Conservation (phyloP, 331 rosid species). For the Telfairia occidentalis region DNA sequence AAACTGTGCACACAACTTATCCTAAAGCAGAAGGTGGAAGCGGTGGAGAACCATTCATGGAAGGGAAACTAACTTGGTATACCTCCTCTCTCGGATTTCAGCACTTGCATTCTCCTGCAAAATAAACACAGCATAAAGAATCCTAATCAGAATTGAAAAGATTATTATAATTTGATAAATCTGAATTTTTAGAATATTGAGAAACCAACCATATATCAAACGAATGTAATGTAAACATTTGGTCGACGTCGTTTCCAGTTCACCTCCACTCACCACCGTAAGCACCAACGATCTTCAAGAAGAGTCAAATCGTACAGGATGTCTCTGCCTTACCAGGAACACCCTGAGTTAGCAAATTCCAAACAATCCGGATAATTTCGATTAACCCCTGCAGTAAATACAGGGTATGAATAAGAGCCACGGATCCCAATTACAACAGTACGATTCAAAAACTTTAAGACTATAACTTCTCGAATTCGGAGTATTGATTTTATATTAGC, state of each 20-base stretch:
- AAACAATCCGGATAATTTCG: not conserved
- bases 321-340: not conserved
- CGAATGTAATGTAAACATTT: not conserved
- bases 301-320: not conserved
- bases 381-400: not conserved
- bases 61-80: not conserved
- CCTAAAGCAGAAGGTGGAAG: not conserved
- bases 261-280: not conserved
- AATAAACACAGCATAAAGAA: not conserved
- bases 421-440: not conserved
- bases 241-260: not conserved
- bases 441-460: not conserved
- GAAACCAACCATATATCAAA: not conserved
- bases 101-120: not conserved
- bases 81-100: not conserved
- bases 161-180: not conserved
- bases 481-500: not conserved
- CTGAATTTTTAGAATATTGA: not conserved
- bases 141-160: not conserved
- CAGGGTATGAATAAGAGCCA: not conserved
- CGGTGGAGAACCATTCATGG: not conserved
- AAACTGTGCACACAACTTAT: not conserved
- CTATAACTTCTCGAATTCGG: not conserved
- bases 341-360: not conserved
- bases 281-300: not conserved